Conservation (phyloP, 1,284 basidiomycete species). For the Apiotrichum sp. region DNA sequence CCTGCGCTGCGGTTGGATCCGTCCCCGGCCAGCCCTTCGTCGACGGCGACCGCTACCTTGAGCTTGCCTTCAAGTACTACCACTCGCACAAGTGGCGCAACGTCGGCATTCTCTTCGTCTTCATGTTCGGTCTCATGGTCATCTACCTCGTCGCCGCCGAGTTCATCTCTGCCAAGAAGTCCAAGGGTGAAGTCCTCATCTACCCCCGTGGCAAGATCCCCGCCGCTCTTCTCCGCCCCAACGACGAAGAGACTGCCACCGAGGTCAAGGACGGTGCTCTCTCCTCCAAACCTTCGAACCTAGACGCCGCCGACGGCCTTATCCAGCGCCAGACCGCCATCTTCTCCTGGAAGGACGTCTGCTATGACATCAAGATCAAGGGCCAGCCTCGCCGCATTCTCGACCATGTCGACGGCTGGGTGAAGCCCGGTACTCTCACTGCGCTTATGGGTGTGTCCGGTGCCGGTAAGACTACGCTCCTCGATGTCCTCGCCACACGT, state of each 20-base stretch:
- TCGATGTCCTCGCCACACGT: conserved; percentile 77
- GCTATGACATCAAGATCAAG: conserved; percentile 59
- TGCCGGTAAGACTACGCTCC: conserved; percentile 66
- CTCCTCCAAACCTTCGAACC: background rate
- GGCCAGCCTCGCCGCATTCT: conserved; percentile 60
- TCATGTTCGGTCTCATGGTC: conserved; percentile 51
- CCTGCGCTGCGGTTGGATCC: conserved; percentile 50
- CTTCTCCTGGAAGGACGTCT: conserved; percentile 49
- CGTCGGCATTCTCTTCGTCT: conserved; percentile 55
- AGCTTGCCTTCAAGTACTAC: conserved; percentile 58
- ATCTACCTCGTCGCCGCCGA: conserved; percentile 56
- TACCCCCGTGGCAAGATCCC: conserved; percentile 49
- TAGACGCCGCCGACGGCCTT: conserved; percentile 26
- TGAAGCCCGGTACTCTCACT: conserved; percentile 74
- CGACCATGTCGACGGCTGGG: conserved; percentile 75
- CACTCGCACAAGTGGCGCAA: conserved; percentile 60
- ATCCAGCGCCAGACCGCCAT: conserved; percentile 47
- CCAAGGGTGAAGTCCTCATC: conserved; percentile 52
- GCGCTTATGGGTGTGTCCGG: conserved; percentile 63
- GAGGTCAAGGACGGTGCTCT: conserved; percentile 21
- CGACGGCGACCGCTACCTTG: conserved; percentile 54
- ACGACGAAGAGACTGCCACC: conserved; percentile 20
- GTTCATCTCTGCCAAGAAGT: conserved; percentile 48
- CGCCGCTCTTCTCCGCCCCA: conserved; percentile 22
- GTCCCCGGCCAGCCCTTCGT: conserved; percentile 44